Evolutionary conservation across 2,329 filamentous ascomycete species (phyloP).

Genomic region (Pestalotiopsis sp.): DNA sequence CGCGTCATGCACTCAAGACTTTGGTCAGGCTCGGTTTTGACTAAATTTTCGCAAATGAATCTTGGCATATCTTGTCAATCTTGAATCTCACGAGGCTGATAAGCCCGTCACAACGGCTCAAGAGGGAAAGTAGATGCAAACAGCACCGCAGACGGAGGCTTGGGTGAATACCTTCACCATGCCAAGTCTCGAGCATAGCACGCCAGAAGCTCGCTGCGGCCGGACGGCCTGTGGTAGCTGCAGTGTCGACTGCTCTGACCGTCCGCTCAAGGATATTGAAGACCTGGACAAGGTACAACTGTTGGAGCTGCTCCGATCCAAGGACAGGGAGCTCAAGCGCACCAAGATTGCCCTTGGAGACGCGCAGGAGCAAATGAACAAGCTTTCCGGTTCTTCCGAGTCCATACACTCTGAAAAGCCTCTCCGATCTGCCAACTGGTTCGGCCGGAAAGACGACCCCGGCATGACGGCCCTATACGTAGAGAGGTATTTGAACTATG

Average conservation of each 20-base stretch:
- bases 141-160: neutral
- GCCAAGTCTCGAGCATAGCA: neutral
- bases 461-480: constrained; percentile 47
- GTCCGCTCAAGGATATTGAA: neutral
- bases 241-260: neutral
- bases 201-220: neutral
- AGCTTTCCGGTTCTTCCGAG: constrained; percentile 32
- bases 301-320: neutral
- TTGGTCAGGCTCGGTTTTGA: neutral
- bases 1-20: neutral
- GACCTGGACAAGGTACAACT: constrained; percentile 1
- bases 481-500: constrained; percentile 51
- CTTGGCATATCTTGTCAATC: neutral
- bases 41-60: neutral
- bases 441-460: constrained; percentile 40
- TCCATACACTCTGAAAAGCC: neutral
- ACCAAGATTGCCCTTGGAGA: neutral
- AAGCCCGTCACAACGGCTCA: neutral
- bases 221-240: neutral
- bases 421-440: constrained; percentile 33
- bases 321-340: neutral
- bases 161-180: neutral
- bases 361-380: constrained; percentile 22
- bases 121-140: neutral
- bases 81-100: neutral